Evolutionary conservation across 495 filamentous ascomycete genomes (phyloP).

Genomic region (Immersiella caudata): DNA sequence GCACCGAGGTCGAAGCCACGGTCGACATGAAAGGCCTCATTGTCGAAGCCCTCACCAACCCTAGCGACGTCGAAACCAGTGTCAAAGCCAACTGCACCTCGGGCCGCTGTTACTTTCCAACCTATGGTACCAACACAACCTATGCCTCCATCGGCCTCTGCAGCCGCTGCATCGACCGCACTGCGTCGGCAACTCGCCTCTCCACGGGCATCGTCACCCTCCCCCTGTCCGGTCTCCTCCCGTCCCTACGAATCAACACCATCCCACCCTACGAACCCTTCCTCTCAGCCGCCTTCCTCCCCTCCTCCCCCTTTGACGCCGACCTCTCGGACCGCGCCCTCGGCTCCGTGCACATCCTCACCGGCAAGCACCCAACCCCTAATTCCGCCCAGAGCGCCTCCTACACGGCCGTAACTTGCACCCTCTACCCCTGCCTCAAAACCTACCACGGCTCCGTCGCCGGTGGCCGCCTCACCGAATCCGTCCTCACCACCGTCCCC

Average conservation of each 20-base stretch:
- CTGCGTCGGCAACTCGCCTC: neutral
- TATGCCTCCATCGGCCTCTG: slow-evolving; percentile 9
- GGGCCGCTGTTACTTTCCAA: neutral
- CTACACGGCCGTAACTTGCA: neutral
- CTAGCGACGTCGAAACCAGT: neutral
- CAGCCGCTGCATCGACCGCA: slow-evolving; percentile 4
- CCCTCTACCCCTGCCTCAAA: slow-evolving; percentile 7
- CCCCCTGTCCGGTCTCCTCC: neutral
- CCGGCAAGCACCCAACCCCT: neutral
- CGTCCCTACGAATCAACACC: neutral
- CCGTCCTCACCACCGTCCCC: neutral
- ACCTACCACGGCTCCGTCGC: neutral
- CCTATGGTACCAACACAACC: slow-evolving; percentile 1
- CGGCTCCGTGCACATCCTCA: neutral
- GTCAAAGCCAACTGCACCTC: neutral
- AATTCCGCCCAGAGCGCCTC: neutral
- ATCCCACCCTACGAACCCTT: neutral
- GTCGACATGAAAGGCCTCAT: neutral
- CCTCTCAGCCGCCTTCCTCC: neutral
- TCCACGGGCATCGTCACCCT: neutral
- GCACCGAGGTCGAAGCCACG: neutral
- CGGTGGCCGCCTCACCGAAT: neutral
- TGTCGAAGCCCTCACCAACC: neutral
- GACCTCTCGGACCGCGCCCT: neutral
- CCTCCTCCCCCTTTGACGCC: neutral